Evolutionary conservation across 441 rosid species (phyloP).

Genomic region (Gossypium schwendimanii): DNA sequence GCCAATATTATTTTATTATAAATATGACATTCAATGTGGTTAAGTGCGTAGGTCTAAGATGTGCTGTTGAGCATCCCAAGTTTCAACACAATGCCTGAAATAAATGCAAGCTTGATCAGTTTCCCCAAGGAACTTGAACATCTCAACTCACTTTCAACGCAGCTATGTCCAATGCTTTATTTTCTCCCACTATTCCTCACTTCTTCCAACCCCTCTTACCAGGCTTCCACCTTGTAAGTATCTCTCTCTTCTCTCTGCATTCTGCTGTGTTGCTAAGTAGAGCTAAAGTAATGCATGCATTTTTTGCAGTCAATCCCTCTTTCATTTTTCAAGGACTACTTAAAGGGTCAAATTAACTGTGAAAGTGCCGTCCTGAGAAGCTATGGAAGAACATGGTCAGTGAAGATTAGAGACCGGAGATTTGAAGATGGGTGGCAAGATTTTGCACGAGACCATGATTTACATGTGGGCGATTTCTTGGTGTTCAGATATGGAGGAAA

Average conservation of each 20-base stretch:
- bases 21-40: too few species aligned
- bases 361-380: neutral
- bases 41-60: too few species aligned
- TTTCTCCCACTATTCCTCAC: neutral
- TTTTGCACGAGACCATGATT: neutral
- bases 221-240: slow-evolving; percentile 3
- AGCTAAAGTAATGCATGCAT: neutral
- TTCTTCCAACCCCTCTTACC: neutral
- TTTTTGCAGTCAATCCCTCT: neutral
- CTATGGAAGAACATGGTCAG: neutral
- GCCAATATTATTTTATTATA: too few species aligned
- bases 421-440: neutral
- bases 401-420: neutral
- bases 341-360: neutral
- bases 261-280: neutral
- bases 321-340: neutral
- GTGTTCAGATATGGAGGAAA: slow-evolving; percentile 3
- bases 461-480: neutral
- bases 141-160: neutral
- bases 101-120: too few species aligned
- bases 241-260: neutral
- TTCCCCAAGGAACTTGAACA: neutral
- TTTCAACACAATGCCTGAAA: too few species aligned
- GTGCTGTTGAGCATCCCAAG: too few species aligned
- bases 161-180: neutral